These are phyloP conservation scores for Prunus kanzakura DNA, from an alignment of 306 rosid genomes.

Conservation along the genomic window DNA sequence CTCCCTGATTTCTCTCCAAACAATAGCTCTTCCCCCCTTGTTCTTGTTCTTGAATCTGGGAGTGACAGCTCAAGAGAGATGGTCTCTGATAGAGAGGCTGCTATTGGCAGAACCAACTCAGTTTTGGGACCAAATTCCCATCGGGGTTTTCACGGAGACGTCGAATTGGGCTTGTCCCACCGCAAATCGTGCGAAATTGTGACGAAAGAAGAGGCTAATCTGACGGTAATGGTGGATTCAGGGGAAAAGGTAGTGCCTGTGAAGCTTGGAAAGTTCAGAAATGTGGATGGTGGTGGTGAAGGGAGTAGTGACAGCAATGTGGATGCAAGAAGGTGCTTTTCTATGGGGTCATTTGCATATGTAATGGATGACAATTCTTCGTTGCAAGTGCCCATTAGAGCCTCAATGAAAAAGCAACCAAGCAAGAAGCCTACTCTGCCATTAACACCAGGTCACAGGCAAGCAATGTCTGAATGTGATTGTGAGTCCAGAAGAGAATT, in stretches of 20 bases:
- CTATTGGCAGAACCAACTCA: constrained; percentile 49
- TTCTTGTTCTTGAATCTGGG: constrained; percentile 88
- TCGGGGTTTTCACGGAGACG: constrained; percentile 31
- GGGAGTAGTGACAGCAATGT: constrained; percentile 42
- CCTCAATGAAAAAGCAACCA: constrained; percentile 45
- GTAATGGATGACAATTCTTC: constrained; percentile 75
- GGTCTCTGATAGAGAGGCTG: constrained; percentile 43
- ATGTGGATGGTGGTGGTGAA: constrained; percentile 51
- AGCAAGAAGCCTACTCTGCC: constrained; percentile 55
- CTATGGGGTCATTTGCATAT: constrained; percentile 90
- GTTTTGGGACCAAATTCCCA: constrained; percentile 38
- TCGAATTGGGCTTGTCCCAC: constrained; percentile 41
- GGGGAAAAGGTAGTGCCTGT: constrained; percentile 60
- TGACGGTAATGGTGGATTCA: constrained; percentile 17
- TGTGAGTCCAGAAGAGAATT: constrained; percentile 78
- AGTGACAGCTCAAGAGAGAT: constrained; percentile 78
- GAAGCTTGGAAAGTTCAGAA: constrained; percentile 85
- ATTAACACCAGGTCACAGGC: constrained; percentile 56
- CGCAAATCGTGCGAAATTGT: constrained; percentile 37
- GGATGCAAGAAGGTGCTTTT: constrained; percentile 85
- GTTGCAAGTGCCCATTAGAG: constrained; percentile 70
- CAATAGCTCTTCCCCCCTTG: constrained; percentile 51
- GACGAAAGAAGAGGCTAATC: constrained; percentile 25
- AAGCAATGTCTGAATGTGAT: constrained; percentile 85
- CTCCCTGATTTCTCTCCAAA: constrained; percentile 57